Percentiles rank a stretch among this genome's conserved stretches.
phyloP scores from a whole-genome alignment of 768 basidiomycete genomes.

The Cubamyces sp. region DNA sequence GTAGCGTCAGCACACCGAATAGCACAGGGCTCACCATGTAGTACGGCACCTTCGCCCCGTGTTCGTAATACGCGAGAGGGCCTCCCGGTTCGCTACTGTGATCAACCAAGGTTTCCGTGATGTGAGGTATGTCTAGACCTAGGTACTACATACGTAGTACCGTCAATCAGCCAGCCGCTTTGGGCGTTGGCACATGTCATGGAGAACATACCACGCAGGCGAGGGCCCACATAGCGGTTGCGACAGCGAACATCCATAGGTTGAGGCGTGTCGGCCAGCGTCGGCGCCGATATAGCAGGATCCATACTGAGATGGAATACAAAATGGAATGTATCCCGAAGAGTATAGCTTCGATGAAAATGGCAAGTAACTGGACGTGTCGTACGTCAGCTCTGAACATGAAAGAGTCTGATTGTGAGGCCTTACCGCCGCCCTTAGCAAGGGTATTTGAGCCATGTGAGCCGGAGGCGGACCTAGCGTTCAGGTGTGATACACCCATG shows the following conservation, averaged over 20 bases:
- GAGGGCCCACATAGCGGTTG: background rate
- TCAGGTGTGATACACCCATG: too few species aligned
- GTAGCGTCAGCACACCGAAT: background rate
- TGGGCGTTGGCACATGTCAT: background rate
- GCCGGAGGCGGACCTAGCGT: too few species aligned
- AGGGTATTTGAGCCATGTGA: background rate
- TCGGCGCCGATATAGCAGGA: background rate
- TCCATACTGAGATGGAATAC: constrained; percentile 5
- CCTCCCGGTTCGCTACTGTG: too few species aligned
- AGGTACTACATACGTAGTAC: too few species aligned
- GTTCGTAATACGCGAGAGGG: too few species aligned
- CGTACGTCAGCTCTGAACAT: too few species aligned
- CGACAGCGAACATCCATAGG: background rate
- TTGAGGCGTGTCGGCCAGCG: background rate
- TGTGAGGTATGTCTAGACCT: too few species aligned
- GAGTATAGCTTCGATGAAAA: background rate
- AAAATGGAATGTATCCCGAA: background rate
- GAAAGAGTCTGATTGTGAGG: background rate
- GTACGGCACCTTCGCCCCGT: too few species aligned
- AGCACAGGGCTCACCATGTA: background rate
- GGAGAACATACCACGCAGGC: background rate
- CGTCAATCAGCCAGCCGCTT: too few species aligned
- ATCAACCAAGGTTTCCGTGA: too few species aligned
- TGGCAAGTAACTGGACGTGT: background rate
- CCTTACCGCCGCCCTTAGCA: background rate